Evolutionary conservation across 2,329 filamentous ascomycete genomes (phyloP).

Genomic region (Cadophora luteo-olivacea): DNA sequence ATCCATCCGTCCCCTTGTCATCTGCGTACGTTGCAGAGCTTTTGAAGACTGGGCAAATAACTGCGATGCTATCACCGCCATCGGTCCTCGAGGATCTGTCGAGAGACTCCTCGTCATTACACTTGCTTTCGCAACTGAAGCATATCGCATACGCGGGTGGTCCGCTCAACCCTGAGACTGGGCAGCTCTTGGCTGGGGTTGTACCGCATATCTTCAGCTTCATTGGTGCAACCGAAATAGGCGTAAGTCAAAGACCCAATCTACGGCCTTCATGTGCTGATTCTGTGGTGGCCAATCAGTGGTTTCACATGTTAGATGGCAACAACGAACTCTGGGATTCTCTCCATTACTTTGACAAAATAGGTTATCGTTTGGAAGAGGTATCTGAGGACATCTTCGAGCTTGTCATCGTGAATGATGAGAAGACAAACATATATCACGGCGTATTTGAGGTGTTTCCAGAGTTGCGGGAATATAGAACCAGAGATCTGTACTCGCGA

Average conservation of each 20-base stretch:
- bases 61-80: slow-evolving; percentile 20
- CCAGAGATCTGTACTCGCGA: slow-evolving; percentile 47
- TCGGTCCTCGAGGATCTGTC: slow-evolving; percentile 28
- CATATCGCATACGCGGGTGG: slow-evolving; percentile 28
- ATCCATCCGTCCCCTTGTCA: slow-evolving; percentile 24
- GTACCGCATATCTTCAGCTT: slow-evolving; percentile 24
- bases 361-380: slow-evolving; percentile 27
- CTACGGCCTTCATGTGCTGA: not conserved
- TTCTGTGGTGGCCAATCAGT: not conserved
- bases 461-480: slow-evolving; percentile 44
- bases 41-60: slow-evolving; percentile 17
- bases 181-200: slow-evolving; percentile 10
- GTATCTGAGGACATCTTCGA: slow-evolving; percentile 37
- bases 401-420: slow-evolving; percentile 35
- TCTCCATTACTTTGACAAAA: slow-evolving; percentile 14
- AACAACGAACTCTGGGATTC: slow-evolving; percentile 2
- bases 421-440: slow-evolving; percentile 33
- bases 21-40: slow-evolving; percentile 18
- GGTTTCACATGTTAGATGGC: not conserved
- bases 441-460: slow-evolving; percentile 47
- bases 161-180: slow-evolving; percentile 19
- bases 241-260: not conserved
- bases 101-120: slow-evolving; percentile 11
- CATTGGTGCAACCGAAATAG: slow-evolving; percentile 29
- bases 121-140: slow-evolving; percentile 24